Evolutionary conservation across 371 early-diverging fungal genomes (phyloP).

Genomic region (Mucor piriformis): DNA sequence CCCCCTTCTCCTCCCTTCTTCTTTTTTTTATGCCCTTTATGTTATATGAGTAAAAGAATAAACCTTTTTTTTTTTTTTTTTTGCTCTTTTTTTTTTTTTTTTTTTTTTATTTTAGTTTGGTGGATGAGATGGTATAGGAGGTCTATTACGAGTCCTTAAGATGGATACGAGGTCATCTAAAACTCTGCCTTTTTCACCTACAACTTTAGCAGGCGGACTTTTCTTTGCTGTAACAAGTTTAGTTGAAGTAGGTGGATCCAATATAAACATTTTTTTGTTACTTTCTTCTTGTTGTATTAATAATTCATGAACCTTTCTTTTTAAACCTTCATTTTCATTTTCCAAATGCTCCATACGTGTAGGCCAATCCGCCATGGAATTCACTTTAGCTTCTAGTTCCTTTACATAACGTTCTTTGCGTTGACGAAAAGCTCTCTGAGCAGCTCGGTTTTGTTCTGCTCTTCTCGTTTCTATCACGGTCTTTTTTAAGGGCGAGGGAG

Average conservation of each 20-base stretch:
- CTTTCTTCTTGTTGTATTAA: constrained; percentile 17
- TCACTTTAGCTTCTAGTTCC: constrained; percentile 64
- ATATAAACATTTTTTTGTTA: not conserved
- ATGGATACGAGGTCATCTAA: constrained; percentile 31
- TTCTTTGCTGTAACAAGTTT: not conserved
- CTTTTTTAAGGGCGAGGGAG: constrained; percentile 21
- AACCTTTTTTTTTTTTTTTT: too few relatives aligned
- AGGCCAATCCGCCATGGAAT: constrained; percentile 39
- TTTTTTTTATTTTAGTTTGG: constrained; percentile 9
- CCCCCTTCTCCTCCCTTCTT: not conserved
- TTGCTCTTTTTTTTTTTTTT: not conserved
- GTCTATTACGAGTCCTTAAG: constrained; percentile 27
- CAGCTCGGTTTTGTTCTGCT: constrained; percentile 70
- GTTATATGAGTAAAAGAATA: not conserved
- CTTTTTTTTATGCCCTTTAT: not conserved
- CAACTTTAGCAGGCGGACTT: not conserved
- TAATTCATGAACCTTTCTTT: constrained; percentile 27
- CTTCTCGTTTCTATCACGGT: constrained; percentile 40
- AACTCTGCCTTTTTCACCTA: constrained; percentile 21
- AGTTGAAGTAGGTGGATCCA: not conserved
- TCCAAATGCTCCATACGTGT: constrained; percentile 37
- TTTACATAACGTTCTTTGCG: constrained; percentile 72
- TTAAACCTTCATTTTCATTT: constrained; percentile 34
- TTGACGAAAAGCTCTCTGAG: constrained; percentile 74
- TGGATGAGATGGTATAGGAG: constrained; percentile 25